Evolutionary conservation across 2,329 filamentous ascomycete species (phyloP), one percentile per base, ranked within the genome.

Genomic region (Botrytis cinerea): DNA sequence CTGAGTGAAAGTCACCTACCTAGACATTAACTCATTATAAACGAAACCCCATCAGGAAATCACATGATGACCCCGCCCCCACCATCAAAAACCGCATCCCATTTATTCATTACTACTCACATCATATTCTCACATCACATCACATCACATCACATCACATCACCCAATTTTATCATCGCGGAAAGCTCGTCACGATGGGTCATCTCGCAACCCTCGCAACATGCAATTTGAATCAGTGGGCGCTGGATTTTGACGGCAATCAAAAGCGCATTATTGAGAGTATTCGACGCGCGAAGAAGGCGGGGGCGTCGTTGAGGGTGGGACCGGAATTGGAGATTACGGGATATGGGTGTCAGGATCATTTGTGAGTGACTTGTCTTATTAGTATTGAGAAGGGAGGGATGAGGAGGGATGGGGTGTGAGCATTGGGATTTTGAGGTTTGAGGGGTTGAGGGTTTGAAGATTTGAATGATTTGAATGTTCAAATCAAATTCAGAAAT

Each of bases 331-430:
- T 80, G 18, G 79, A 79, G 60, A 75, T 79, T 25, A 68, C 73
- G 40, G 78, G 78, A 63, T 92, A 92, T 84, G 89, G 86, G 72
- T 88, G 89, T 78, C 86, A 92, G 10, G 92, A 94, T 80, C 90
- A 77, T 46, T 72, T 72, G 70, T 72, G 22, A 66, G 70, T 32
- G 46, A 4, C 12, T 20, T 32, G 0, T 28, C n/a, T 32, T 43
- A 10, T 32, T 43, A 10, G 20, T 28, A 1, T 9, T 14, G 35
- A 1, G 16, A 1, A 8, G 2, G 57, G 16, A 4, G 7, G n/a
- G 0, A 32, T 32, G n/a, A 28, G 28, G 20, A n/a, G 51, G 12
- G 10, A 54, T 54, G 48, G 48, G 48, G 9, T 20, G 3, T 20
- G 57, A 0, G 18, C 12, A n/a, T 14, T n/a, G 48, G 6, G 25